Conservation (phyloP, 2,329 filamentous ascomycete species). For the Dactylellina parvicollis region DNA sequence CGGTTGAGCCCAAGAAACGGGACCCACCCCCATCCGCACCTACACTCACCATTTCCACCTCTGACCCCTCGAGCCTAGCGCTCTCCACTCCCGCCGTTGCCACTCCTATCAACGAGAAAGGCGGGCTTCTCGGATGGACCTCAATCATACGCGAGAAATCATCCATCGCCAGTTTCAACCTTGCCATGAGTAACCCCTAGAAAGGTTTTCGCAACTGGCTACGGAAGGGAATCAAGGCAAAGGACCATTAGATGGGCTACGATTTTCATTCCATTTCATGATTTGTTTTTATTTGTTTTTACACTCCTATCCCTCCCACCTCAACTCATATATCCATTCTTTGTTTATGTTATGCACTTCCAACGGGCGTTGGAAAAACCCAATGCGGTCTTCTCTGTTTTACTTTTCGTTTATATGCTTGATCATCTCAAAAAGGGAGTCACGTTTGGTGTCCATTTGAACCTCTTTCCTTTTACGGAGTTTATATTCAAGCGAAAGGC, state of each 20-base stretch:
- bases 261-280: constrained; percentile 14
- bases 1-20: constrained; percentile 79
- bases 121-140: constrained; percentile 67
- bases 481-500: constrained; percentile 51
- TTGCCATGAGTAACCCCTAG: constrained; percentile 52
- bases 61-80: constrained; percentile 19
- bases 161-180: constrained; percentile 58
- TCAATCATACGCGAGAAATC: constrained; percentile 62
- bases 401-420: constrained; percentile 11
- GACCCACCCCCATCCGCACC: constrained; percentile 56
- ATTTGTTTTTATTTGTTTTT: not conserved
- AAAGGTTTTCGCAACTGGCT: constrained; percentile 30
- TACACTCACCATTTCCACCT: constrained; percentile 54
- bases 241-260: not conserved
- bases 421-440: constrained; percentile 42
- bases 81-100: constrained; percentile 30
- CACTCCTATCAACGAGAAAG: constrained; percentile 62
- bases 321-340: not conserved
- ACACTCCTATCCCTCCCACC: not conserved
- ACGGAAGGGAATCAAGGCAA: not conserved
- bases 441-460: constrained; percentile 51
- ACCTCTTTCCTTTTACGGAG: constrained; percentile 42
- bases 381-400: constrained; percentile 7
- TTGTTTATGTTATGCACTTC: constrained; percentile 8
- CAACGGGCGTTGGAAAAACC: constrained; percentile 27